These are phyloP conservation scores for Aeminium ludgeri DNA, from an alignment of 495 filamentous ascomycete genomes.

Conservation along the genomic window DNA sequence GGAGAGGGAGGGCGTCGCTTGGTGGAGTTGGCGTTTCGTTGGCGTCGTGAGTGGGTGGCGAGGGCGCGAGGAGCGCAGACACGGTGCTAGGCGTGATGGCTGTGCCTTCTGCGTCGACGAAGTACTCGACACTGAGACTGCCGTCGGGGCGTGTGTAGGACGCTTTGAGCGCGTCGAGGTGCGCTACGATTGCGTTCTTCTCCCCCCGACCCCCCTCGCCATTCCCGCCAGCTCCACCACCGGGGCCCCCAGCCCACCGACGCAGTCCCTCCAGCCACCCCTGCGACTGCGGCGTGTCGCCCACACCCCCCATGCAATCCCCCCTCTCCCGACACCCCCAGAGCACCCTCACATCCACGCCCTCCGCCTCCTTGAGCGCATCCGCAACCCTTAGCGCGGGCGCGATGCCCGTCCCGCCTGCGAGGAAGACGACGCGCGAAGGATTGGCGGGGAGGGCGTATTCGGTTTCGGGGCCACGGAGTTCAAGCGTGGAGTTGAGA, in stretches of 20 bases:
- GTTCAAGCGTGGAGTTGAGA: constrained; percentile 44
- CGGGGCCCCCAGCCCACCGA: constrained; percentile 4
- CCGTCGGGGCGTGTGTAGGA: constrained; percentile 26
- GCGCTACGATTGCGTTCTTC: constrained; percentile 34
- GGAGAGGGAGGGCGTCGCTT: no score
- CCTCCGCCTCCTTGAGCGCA: constrained; percentile 35
- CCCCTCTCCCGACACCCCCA: constrained; percentile 49
- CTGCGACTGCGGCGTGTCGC: constrained; percentile 17
- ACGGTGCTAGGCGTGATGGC: constrained; percentile 44
- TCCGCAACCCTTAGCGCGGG: constrained; percentile 68
- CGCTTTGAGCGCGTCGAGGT: constrained; percentile 37
- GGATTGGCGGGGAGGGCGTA: constrained; percentile 40
- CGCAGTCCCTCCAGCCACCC: not conserved
- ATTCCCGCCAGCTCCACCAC: constrained; percentile 18
- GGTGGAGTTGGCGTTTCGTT: no score
- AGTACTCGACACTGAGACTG: constrained; percentile 47
- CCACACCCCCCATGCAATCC: constrained; percentile 37
- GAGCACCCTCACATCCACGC: constrained; percentile 32
- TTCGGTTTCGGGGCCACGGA: constrained; percentile 65
- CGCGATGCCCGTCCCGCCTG: constrained; percentile 86
- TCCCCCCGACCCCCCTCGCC: no score
- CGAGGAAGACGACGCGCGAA: constrained; percentile 58
- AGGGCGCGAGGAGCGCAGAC: no score
- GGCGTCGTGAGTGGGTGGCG: not conserved
- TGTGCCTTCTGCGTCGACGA: constrained; percentile 57